These are phyloP conservation scores for Aspergillus versicolor DNA, from an alignment of 2,329 filamentous ascomycete species.

Conservation along the genomic window DNA sequence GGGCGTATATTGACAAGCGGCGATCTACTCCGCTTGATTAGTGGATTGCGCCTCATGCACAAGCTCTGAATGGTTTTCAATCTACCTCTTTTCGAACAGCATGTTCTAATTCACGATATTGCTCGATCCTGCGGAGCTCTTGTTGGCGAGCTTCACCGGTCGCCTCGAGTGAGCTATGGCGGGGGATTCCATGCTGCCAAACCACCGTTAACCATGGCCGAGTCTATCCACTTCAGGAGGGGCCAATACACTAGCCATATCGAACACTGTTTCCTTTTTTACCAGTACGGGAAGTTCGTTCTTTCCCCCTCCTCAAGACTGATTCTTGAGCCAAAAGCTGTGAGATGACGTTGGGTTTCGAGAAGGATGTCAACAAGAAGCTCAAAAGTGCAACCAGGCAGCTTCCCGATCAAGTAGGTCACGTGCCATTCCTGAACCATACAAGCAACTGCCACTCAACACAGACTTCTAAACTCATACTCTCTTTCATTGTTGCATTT, in stretches of 20 bases:
- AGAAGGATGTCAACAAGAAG: neutral
- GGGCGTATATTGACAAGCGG: constrained; percentile 39
- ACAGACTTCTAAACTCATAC: neutral
- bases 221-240: neutral
- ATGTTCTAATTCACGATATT: constrained; percentile 71
- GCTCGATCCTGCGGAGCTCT: constrained; percentile 72
- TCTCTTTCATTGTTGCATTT: neutral
- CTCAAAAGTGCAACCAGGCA: neutral
- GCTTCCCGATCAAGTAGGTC: constrained; percentile 16
- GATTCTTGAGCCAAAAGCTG: neutral
- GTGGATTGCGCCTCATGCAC: neutral
- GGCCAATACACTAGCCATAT: constrained; percentile 33
- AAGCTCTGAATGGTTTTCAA: neutral
- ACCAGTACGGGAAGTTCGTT: neutral
- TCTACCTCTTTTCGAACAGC: constrained; percentile 65
- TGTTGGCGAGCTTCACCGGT: constrained; percentile 70
- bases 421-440: constrained; percentile 9
- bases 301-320: neutral
- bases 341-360: neutral
- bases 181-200: constrained; percentile 77
- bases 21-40: constrained; percentile 32
- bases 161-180: constrained; percentile 59
- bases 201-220: constrained; percentile 20
- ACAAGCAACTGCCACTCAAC: neutral
- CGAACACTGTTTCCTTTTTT: neutral